Conservation (phyloP, 2,329 filamentous ascomycete genomes). For the Albifimbria verrucaria region DNA sequence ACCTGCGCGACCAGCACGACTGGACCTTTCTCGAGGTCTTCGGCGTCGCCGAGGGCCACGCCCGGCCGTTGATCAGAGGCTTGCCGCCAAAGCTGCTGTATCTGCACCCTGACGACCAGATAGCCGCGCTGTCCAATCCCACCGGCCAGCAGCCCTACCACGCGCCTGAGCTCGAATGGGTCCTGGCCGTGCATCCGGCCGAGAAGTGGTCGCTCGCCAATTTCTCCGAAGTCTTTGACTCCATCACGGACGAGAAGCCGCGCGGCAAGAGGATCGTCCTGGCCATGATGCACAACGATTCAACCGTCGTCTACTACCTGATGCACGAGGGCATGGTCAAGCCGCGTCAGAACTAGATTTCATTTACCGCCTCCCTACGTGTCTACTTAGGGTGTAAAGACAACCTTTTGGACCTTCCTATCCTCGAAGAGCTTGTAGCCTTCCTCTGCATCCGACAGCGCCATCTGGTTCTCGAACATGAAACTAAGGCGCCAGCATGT, state of each 20-base stretch:
- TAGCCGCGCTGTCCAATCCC: slow-evolving; percentile 64
- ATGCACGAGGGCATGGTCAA: slow-evolving; percentile 86
- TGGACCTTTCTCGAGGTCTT: slow-evolving; percentile 63
- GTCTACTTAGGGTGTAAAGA: slow-evolving; percentile 55
- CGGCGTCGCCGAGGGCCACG: slow-evolving; percentile 33
- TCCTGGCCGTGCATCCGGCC: slow-evolving; percentile 67
- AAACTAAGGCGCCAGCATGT: slow-evolving; percentile 48
- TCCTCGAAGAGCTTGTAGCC: slow-evolving; percentile 71
- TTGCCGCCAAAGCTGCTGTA: slow-evolving; percentile 72
- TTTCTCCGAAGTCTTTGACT: slow-evolving; percentile 70
- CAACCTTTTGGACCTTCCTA: slow-evolving; percentile 71
- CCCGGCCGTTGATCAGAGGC: slow-evolving; percentile 66
- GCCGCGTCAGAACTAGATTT: slow-evolving; percentile 70
- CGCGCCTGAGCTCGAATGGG: slow-evolving; percentile 67
- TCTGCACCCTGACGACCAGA: slow-evolving; percentile 79
- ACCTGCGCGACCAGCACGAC: slow-evolving; percentile 71
- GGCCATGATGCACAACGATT: slow-evolving; percentile 74
- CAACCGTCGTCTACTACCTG: slow-evolving; percentile 80
- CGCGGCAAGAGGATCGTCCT: slow-evolving; percentile 68
- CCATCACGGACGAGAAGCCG: slow-evolving; percentile 43
- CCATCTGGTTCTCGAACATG: slow-evolving; percentile 75
- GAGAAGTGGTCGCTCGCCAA: slow-evolving; percentile 69
- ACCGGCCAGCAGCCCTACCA: slow-evolving; percentile 43
- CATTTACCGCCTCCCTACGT: no score
- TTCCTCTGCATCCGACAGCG: slow-evolving; percentile 60